These are phyloP conservation scores for Thraustochytrium striatum DNA, from an alignment of 352 stramenopile genomes.

Conservation along the genomic window DNA sequence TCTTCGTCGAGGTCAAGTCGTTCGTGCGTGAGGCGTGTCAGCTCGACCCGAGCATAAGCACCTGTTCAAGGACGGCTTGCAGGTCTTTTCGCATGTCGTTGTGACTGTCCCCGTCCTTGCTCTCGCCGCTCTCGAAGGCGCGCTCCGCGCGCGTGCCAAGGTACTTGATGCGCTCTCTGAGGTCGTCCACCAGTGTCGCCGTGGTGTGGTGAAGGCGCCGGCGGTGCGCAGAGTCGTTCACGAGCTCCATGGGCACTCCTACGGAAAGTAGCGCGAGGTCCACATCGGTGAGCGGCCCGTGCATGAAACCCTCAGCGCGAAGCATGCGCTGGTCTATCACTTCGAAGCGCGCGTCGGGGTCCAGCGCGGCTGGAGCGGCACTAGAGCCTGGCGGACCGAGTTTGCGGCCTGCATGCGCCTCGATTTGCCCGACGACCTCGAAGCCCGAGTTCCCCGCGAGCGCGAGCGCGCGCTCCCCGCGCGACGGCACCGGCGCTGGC, in stretches of 20 bases:
- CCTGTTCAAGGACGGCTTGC: background rate
- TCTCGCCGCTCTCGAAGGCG: background rate
- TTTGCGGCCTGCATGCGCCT: too few relatives aligned
- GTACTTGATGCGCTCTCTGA: background rate
- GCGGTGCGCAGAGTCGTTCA: background rate
- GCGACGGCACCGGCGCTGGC: background rate
- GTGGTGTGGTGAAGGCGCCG: background rate
- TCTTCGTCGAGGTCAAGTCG: background rate
- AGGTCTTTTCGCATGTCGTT: background rate
- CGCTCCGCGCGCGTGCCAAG: too few relatives aligned
- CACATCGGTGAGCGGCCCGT: slow-evolving; percentile 22
- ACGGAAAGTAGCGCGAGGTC: slow-evolving; percentile 23
- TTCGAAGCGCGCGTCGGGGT: too few relatives aligned
- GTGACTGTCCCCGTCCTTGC: background rate
- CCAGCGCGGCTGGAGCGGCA: too few relatives aligned
- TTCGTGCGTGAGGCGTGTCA: background rate
- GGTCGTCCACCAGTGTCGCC: background rate
- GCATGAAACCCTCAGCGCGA: background rate
- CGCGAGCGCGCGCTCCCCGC: background rate
- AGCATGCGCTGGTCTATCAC: background rate
- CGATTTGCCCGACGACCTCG: background rate
- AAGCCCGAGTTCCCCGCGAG: background rate
- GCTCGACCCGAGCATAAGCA: background rate
- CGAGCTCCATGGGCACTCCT: slow-evolving; percentile 3
- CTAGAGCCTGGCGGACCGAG: too few relatives aligned